A percentile compares a stretch with the other conserved stretches of the same genome.
Conservation (phyloP, 208 protist species). For the Trichomonas tenax region DNA sequence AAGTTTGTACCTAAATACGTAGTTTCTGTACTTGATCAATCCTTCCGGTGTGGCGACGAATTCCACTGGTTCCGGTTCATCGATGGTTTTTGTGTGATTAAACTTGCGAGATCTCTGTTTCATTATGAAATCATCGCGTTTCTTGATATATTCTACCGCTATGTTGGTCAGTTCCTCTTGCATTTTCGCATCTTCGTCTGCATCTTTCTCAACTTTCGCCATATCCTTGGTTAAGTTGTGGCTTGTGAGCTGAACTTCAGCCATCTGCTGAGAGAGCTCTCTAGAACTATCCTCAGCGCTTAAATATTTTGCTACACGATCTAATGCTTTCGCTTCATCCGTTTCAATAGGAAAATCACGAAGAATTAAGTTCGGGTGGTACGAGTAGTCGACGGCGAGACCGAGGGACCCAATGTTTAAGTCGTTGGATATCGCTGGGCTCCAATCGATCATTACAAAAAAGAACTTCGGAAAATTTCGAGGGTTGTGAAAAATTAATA, state of each 20-base stretch:
- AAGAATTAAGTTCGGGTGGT: background rate
- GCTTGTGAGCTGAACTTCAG: background rate
- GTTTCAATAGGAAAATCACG: background rate
- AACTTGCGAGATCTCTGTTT: background rate
- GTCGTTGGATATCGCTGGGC: background rate
- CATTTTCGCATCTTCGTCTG: background rate
- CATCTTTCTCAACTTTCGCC: background rate
- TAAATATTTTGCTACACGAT: background rate
- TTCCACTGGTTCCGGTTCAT: background rate
- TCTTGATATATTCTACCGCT: background rate
- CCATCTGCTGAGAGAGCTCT: background rate
- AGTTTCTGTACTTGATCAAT: background rate
- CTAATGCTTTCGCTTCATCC: background rate
- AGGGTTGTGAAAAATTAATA: too few species aligned
- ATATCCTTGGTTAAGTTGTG: background rate
- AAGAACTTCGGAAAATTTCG: too few species aligned
- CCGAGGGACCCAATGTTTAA: background rate
- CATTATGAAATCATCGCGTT: background rate
- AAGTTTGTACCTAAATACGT: background rate
- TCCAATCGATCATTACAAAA: background rate
- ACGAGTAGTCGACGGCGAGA: background rate
- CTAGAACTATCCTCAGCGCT: background rate
- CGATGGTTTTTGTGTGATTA: background rate
- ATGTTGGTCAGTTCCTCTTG: background rate
- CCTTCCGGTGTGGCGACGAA: background rate